phyloP scores from a whole-genome alignment of 257 asterid genomes.

The Solanum chmielewskii region DNA sequence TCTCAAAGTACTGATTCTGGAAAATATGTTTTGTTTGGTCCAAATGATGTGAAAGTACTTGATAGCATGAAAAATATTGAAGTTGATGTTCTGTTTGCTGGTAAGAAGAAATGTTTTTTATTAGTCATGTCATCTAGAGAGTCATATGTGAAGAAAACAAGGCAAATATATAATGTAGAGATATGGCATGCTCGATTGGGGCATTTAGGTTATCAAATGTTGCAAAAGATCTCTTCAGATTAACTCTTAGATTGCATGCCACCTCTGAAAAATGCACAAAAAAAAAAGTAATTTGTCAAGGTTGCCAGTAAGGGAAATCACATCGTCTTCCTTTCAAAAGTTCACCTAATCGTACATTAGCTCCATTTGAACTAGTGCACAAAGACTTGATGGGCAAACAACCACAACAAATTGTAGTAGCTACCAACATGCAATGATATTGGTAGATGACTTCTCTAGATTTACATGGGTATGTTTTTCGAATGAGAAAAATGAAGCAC shows the following conservation, averaged over 20 bases:
- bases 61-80: not conserved
- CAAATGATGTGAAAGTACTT: not conserved
- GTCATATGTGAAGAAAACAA: not conserved
- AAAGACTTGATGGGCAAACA: not conserved
- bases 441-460: not conserved
- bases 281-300: not conserved
- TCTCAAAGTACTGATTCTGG: constrained; percentile 3
- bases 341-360: not conserved
- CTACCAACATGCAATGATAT: not conserved
- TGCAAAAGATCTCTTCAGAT: not conserved
- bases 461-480: not conserved
- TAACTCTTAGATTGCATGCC: not conserved
- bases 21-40: constrained; percentile 6
- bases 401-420: no score
- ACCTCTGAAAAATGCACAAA: no score
- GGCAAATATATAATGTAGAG: not conserved
- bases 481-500: not conserved
- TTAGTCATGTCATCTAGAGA: not conserved
- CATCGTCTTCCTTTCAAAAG: not conserved
- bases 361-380: not conserved
- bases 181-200: not conserved
- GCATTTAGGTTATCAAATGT: not conserved
- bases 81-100: no score
- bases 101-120: no score
- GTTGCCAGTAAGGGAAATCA: not conserved